Conservation (phyloP, 352 stramenopile genomes). For the Blastocystis sp. region DNA sequence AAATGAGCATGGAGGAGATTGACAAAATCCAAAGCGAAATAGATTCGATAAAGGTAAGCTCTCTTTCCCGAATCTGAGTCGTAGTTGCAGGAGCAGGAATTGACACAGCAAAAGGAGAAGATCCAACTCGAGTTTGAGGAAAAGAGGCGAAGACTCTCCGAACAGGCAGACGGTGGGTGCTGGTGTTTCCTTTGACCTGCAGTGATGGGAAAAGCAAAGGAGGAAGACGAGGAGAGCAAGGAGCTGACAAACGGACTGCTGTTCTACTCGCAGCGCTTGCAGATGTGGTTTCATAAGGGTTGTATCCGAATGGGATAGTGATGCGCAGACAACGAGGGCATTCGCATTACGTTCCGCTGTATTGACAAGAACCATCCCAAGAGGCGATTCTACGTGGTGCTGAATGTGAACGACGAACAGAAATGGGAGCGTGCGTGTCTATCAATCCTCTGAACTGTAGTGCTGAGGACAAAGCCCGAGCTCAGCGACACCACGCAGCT, state of each 20-base stretch:
- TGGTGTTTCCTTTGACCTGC: background rate
- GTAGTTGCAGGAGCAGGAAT: conserved; percentile 5
- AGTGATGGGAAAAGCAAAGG: background rate
- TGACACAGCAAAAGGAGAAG: conserved; percentile 13
- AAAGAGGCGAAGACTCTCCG: conserved; percentile 1
- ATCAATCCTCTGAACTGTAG: background rate
- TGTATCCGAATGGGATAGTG: background rate
- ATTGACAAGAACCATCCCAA: conserved; percentile 35
- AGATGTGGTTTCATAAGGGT: conserved; percentile 16
- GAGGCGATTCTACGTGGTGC: conserved; percentile 37
- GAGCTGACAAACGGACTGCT: conserved; percentile 33
- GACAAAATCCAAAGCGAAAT: conserved; percentile 38
- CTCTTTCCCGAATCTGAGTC: background rate
- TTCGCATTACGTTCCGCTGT: conserved; percentile 39
- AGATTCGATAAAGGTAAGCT: conserved; percentile 9
- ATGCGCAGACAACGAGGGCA: conserved; percentile 3
- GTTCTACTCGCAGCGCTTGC: conserved; percentile 20
- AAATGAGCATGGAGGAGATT: conserved; percentile 11
- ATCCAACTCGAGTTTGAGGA: conserved; percentile 10
- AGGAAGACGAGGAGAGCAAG: conserved; percentile 13
- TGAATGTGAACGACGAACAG: conserved; percentile 22
- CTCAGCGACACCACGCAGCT: background rate
- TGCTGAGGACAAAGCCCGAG: conserved; percentile 27
- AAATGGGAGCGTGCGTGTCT: background rate
- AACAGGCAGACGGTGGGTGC: background rate